These are phyloP conservation scores for Fraxinus paxiana DNA, from an alignment of 305 asterid genomes.

Conservation along the genomic window DNA sequence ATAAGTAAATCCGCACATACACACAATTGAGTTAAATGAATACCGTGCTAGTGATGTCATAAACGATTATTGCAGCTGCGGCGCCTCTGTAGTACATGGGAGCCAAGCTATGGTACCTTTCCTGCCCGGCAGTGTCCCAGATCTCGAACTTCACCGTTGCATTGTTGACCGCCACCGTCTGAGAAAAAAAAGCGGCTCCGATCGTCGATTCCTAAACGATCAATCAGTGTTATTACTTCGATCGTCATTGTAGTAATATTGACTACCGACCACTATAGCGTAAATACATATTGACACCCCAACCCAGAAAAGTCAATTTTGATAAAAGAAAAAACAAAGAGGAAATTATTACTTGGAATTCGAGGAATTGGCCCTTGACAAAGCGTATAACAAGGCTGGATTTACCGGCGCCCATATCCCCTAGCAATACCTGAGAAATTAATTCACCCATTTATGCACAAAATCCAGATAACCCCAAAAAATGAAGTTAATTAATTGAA, in stretches of 20 bases:
- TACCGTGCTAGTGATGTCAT: constrained; percentile 83
- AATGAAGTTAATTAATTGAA: background rate
- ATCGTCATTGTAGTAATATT: background rate
- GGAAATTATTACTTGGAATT: constrained; percentile 60
- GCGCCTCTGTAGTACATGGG: constrained; percentile 92
- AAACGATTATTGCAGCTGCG: constrained; percentile 87
- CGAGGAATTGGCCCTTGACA: constrained; percentile 89
- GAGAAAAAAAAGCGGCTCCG: constrained; percentile 92
- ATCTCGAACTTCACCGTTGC: constrained; percentile 91
- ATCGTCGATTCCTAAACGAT: constrained; percentile 75
- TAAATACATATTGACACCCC: background rate
- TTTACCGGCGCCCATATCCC: constrained; percentile 97
- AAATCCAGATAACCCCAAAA: background rate
- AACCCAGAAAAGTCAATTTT: background rate
- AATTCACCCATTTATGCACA: background rate
- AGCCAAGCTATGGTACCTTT: constrained; percentile 93
- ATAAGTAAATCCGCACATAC: background rate
- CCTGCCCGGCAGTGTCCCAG: constrained; percentile 98
- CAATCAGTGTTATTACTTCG: background rate
- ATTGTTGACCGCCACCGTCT: constrained; percentile 65
- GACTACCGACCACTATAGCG: background rate
- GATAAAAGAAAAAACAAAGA: constrained; percentile 1
- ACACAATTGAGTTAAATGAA: background rate
- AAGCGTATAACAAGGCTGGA: constrained; percentile 87
- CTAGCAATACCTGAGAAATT: constrained; percentile 63